phyloP scores from a whole-genome alignment of 1,284 basidiomycete species.

The Ceratorhiza oryzae-sativae region DNA sequence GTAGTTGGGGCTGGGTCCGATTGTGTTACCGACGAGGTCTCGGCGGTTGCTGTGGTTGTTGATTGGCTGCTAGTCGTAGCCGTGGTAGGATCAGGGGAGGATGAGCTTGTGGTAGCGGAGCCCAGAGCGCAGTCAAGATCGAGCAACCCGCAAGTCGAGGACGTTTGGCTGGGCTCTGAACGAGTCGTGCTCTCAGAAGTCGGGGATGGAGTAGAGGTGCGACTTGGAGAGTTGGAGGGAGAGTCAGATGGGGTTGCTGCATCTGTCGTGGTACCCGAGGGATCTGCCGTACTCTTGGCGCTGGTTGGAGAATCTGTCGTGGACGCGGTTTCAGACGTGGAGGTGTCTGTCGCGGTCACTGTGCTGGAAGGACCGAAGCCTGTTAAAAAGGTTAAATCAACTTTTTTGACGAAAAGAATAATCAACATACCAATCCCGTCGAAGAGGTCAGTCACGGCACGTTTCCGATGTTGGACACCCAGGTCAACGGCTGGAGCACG shows the following conservation, averaged over 20 bases:
- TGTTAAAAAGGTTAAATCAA: not conserved
- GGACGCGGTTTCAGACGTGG: not conserved
- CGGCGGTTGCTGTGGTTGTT: not conserved
- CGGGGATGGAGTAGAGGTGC: constrained; percentile 9
- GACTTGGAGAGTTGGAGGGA: not conserved
- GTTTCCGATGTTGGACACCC: constrained; percentile 25
- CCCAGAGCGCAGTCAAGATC: not conserved
- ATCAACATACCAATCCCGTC: not conserved
- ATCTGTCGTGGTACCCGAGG: not conserved
- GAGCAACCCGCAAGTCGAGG: not conserved
- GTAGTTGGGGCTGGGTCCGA: not conserved
- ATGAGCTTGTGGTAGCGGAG: not conserved
- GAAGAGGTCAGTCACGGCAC: not conserved
- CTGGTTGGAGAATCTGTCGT: not conserved
- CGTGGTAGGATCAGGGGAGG: not conserved
- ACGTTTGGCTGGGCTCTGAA: not conserved
- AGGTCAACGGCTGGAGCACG: constrained; percentile 20
- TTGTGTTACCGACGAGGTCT: not conserved
- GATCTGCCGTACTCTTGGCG: not conserved
- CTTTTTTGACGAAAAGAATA: not conserved
- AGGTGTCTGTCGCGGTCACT: not conserved
- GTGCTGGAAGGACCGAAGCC: not conserved
- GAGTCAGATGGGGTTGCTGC: not conserved
- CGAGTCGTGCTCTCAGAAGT: not conserved
- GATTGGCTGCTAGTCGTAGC: not conserved